Percentiles rank a stretch among this genome's conserved stretches.
Conservation (phyloP, 306 rosid genomes). For the Quercus alba region DNA sequence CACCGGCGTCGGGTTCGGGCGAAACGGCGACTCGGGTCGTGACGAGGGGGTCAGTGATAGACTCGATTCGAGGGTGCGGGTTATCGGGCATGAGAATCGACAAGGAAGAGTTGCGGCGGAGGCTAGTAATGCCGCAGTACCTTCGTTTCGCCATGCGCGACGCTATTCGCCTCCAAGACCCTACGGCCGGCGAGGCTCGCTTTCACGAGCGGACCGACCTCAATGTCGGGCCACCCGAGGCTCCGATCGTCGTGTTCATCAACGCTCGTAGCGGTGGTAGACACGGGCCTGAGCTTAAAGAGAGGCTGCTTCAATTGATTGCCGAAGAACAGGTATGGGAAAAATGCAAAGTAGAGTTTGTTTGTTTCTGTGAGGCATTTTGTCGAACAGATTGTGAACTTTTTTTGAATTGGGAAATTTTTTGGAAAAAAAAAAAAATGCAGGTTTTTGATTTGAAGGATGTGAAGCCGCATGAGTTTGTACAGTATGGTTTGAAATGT, state of each 20-base stretch:
- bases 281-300: constrained; percentile 80
- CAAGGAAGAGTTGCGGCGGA: constrained; percentile 70
- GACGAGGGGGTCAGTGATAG: constrained; percentile 57
- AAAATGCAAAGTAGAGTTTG: too few relatives aligned
- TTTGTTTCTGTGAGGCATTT: too few relatives aligned
- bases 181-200: constrained; percentile 59
- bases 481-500: constrained; percentile 78
- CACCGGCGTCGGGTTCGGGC: constrained; percentile 37
- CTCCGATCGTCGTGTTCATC: constrained; percentile 84
- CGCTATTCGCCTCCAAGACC: constrained; percentile 62
- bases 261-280: constrained; percentile 85
- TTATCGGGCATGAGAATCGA: constrained; percentile 65
- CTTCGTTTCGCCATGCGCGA: constrained; percentile 90
- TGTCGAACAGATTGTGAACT: too few relatives aligned
- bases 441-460: constrained; percentile 85
- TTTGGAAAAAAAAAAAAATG: neutral
- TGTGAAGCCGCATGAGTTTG: constrained; percentile 94
- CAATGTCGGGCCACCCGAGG: constrained; percentile 32
- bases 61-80: constrained; percentile 65
- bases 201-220: constrained; percentile 17
- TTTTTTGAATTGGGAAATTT: constrained; percentile 5
- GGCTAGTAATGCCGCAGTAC: constrained; percentile 71
- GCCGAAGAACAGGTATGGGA: constrained; percentile 78
- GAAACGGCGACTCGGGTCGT: constrained; percentile 41
- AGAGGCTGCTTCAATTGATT: constrained; percentile 67